Evolutionary conservation across 495 filamentous ascomycete species (phyloP), one percentile per base, ranked within the genome.

Genomic region (Talaromyces wortmannii): DNA sequence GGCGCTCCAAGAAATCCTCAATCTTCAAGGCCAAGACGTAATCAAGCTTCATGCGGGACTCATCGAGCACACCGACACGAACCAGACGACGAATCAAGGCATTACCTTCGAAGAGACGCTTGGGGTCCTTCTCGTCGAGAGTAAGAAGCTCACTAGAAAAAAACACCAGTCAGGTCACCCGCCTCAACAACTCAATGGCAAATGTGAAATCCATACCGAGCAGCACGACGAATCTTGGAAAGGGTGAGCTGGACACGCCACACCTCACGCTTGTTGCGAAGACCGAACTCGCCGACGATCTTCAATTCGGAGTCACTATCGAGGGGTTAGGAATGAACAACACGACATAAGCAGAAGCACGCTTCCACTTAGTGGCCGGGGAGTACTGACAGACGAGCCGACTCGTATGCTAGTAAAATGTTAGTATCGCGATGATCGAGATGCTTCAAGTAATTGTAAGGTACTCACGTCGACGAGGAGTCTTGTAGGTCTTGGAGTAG

Each of bases 11-110:
- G 86, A 98, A 98, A 75, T 98, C 94, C 76, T 98, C 95, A 67
- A 89, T 86, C 80, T 91, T 91, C 59, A 98, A 87, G 74, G 94
- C 94, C 67, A 98, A 83, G 70, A 98, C 94, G 89, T 98, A 98
- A 95, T 98, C 94, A 82, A 98, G 91, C 88, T 96, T 98, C 95
- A 97, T 98, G 84, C 95, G 94, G 74, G 90, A 88, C 83, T 98
- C 94, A 74, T 98, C 94, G 73, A 98, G 89, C 70, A 98, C 94
- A 89, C 94, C 94, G 71, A 97, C 91, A 76, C 94, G 95, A 66
- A 98, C 95, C 55, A 98, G 91, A 85, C 94, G 94, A 71, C 94
- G 95, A 87, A 98, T 98, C 71, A 98, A 83, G 73, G 94, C 94
- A 78, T 98, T 98, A 75, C 94, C 94, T 83, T 98, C 94, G 84